These are phyloP conservation scores for Colletotrichum tropicicola DNA, from an alignment of 2,329 filamentous ascomycete genomes.

Conservation along the genomic window DNA sequence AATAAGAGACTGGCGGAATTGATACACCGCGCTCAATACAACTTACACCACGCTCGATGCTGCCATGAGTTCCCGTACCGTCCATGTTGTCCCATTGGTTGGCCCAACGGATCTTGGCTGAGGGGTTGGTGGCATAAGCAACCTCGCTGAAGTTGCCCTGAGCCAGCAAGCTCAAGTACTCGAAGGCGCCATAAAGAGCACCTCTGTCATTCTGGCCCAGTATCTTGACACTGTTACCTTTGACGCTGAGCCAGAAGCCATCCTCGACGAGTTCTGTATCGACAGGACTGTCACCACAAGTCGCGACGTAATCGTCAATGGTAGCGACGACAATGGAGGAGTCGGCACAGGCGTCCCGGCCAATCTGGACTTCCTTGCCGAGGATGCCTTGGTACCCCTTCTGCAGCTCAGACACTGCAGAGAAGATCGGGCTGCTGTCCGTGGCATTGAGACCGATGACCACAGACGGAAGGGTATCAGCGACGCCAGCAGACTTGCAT, in stretches of 20 bases:
- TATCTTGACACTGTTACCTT: slow-evolving; percentile 60
- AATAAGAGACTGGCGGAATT: neutral
- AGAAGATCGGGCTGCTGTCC: slow-evolving; percentile 63
- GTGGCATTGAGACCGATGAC: slow-evolving; percentile 65
- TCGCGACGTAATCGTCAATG: slow-evolving; percentile 33
- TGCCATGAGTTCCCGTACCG: slow-evolving; percentile 47
- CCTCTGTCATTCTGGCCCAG: slow-evolving; percentile 73
- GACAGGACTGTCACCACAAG: slow-evolving; percentile 53
- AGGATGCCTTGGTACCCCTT: slow-evolving; percentile 67
- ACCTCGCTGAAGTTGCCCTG: slow-evolving; percentile 58
- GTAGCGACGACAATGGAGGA: slow-evolving; percentile 34
- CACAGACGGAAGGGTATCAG: slow-evolving; percentile 51
- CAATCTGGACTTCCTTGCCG: slow-evolving; percentile 52
- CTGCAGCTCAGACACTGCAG: slow-evolving; percentile 66
- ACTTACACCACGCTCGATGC: slow-evolving; percentile 67
- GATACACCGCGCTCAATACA: slow-evolving; percentile 66
- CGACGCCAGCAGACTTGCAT: slow-evolving; percentile 38
- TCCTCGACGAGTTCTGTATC: slow-evolving; percentile 56
- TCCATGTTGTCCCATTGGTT: slow-evolving; percentile 81
- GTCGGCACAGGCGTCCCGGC: slow-evolving; percentile 3
- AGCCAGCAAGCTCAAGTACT: slow-evolving; percentile 72
- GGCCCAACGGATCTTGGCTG: slow-evolving; percentile 72
- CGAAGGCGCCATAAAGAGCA: slow-evolving; percentile 74
- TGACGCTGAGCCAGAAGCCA: slow-evolving; percentile 68
- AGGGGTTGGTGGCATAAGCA: slow-evolving; percentile 61